phyloP scores from a whole-genome alignment of 805 yeast genomes.

The Barnettozyma pratensis region DNA sequence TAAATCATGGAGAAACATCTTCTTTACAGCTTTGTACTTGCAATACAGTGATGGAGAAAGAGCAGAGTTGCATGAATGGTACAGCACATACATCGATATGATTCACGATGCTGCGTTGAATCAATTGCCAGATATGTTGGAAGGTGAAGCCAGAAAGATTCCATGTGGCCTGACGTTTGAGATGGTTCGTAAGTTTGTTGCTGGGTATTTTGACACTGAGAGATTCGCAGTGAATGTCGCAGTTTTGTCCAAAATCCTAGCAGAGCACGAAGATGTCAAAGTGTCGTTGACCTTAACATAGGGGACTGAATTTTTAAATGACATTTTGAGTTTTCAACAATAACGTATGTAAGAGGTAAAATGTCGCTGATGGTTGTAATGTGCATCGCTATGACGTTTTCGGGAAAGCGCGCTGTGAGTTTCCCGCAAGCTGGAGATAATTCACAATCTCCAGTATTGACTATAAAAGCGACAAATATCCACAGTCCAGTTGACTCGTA shows the following conservation, averaged over 20 bases:
- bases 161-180: conserved; percentile 1
- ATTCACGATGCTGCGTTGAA: background rate
- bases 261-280: background rate
- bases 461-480: too few relatives aligned
- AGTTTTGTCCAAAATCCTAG: background rate
- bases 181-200: background rate
- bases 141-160: background rate
- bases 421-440: too few relatives aligned
- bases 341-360: too few relatives aligned
- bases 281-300: background rate
- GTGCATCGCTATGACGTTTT: too few relatives aligned
- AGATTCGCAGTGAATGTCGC: conserved; percentile 3
- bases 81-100: background rate
- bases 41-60: background rate
- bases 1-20: conserved; percentile 3
- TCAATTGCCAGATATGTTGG: background rate
- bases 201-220: conserved; percentile 3
- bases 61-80: conserved; percentile 1
- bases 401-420: too few relatives aligned
- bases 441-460: too few relatives aligned
- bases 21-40: background rate
- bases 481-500: too few relatives aligned
- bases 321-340: too few relatives aligned
- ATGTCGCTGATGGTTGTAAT: too few relatives aligned
- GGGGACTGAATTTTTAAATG: too few relatives aligned